Conservation (phyloP, 768 basidiomycete genomes). For the Tricholoma sp. region DNA sequence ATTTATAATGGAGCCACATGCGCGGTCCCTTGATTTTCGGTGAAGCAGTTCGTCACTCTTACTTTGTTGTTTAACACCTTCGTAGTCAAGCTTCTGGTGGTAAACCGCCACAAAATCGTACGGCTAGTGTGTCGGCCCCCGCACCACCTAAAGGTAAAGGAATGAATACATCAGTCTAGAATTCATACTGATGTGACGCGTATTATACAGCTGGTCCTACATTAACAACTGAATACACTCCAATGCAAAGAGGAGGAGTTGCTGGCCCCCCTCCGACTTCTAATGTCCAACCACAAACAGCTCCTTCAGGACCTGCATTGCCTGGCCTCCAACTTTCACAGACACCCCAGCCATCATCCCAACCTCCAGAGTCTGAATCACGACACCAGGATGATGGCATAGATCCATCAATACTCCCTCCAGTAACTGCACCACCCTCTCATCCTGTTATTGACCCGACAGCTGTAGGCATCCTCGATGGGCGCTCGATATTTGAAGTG, state of each 20-base stretch:
- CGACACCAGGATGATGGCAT: constrained; percentile 37
- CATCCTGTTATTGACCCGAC: constrained; percentile 75
- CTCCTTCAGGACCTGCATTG: constrained; percentile 13
- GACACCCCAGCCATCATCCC: constrained; percentile 6
- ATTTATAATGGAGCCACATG: constrained; percentile 81
- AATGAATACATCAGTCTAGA: background rate
- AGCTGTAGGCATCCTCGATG: constrained; percentile 60
- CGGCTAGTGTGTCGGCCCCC: constrained; percentile 22
- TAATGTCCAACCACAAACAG: constrained; percentile 17
- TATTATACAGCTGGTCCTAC: constrained; percentile 22
- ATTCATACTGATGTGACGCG: constrained; percentile 6
- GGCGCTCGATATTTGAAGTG: constrained; percentile 79
- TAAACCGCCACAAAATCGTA: constrained; percentile 26
- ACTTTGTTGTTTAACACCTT: background rate
- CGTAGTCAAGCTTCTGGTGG: constrained; percentile 31
- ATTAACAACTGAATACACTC: constrained; percentile 80
- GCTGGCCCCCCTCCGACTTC: constrained; percentile 15
- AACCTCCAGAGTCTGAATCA: constrained; percentile 10
- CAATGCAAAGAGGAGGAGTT: constrained; percentile 57
- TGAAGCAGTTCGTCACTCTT: constrained; percentile 21
- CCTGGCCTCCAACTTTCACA: constrained; percentile 9
- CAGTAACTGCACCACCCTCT: constrained; percentile 67
- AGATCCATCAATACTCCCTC: constrained; percentile 62
- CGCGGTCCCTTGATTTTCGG: constrained; percentile 75
- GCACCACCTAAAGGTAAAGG: constrained; percentile 28